phyloP scores from a whole-genome alignment of 192 early-diverging fungal genomes.

The Coemansia sp. region DNA sequence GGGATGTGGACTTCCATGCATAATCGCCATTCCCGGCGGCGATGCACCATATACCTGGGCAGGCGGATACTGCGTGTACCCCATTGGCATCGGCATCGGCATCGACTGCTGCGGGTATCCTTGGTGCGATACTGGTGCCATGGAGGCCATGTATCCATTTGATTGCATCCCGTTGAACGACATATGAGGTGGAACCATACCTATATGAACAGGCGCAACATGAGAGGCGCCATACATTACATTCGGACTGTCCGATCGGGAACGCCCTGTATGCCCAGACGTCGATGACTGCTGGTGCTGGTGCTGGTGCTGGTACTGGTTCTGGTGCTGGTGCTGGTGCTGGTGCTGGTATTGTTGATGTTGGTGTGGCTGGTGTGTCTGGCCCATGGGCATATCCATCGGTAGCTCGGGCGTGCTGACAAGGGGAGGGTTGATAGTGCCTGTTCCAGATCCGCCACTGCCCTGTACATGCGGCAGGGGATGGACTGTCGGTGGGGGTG shows the following conservation, averaged over 20 bases:
- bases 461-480: slow-evolving; percentile 29
- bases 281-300: slow-evolving; percentile 12
- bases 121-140: slow-evolving; percentile 27
- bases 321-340: slow-evolving; percentile 5
- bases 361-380: neutral
- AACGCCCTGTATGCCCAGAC: slow-evolving; percentile 13
- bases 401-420: slow-evolving; percentile 42
- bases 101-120: slow-evolving; percentile 48
- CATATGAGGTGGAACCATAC: slow-evolving; percentile 53
- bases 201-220: slow-evolving; percentile 41
- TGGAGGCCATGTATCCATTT: slow-evolving; percentile 40
- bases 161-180: slow-evolving; percentile 41
- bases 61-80: slow-evolving; percentile 46
- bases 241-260: slow-evolving; percentile 34
- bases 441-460: slow-evolving; percentile 3
- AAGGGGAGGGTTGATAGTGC: slow-evolving; percentile 12
- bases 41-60: slow-evolving; percentile 30
- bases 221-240: slow-evolving; percentile 37
- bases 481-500: slow-evolving; percentile 16
- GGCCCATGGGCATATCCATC: slow-evolving; percentile 25
- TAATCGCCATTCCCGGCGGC: slow-evolving; percentile 48
- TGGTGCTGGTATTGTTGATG: no score
- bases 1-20: slow-evolving; percentile 38
- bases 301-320: no score
- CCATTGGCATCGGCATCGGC: slow-evolving; percentile 36